Percentiles rank a stretch among this genome's conserved stretches.
Conservation (phyloP, 2,329 filamentous ascomycete genomes). For the Fragosphaeria purpurea region DNA sequence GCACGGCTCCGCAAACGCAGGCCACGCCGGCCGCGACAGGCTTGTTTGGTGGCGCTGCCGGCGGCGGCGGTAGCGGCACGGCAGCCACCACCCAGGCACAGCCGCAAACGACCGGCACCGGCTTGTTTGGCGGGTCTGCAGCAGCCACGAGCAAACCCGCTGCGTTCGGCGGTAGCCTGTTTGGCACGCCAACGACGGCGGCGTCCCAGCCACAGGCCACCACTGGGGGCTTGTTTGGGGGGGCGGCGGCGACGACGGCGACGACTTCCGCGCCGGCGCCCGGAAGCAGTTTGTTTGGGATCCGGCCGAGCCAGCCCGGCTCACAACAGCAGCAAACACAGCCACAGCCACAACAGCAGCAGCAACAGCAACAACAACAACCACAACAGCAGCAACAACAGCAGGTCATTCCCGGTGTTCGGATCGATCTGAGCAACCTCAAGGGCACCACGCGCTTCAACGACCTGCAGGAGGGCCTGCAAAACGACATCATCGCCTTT, state of each 20-base stretch:
- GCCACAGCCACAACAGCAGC: conserved; percentile 9
- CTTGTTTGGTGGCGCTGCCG: conserved; percentile 4
- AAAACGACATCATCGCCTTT: conserved; percentile 65
- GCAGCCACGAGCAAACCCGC: not conserved
- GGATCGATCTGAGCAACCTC: conserved; percentile 69
- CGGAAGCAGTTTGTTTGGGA: conserved; percentile 17
- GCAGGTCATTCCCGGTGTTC: conserved; percentile 57
- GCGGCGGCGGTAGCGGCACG: not conserved
- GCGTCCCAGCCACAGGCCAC: not conserved
- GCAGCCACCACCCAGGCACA: not conserved
- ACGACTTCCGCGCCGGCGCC: conserved; percentile 4
- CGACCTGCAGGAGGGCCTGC: conserved; percentile 73
- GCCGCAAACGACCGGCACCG: no score
- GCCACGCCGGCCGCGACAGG: not conserved
- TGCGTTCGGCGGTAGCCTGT: conserved; percentile 3
- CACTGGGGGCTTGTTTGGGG: not conserved
- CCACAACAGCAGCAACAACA: conserved; percentile 37
- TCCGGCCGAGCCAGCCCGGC: conserved; percentile 6
- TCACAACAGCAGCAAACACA: conserved; percentile 7
- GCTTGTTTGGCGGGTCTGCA: not conserved
- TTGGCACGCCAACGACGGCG: conserved; percentile 1
- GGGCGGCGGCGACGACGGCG: not conserved
- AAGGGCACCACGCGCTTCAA: conserved; percentile 85
- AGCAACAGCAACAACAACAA: conserved; percentile 13
- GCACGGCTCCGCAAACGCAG: conserved; percentile 9